Conservation (phyloP, 768 basidiomycete species). For the Boletus reticuloceps region DNA sequence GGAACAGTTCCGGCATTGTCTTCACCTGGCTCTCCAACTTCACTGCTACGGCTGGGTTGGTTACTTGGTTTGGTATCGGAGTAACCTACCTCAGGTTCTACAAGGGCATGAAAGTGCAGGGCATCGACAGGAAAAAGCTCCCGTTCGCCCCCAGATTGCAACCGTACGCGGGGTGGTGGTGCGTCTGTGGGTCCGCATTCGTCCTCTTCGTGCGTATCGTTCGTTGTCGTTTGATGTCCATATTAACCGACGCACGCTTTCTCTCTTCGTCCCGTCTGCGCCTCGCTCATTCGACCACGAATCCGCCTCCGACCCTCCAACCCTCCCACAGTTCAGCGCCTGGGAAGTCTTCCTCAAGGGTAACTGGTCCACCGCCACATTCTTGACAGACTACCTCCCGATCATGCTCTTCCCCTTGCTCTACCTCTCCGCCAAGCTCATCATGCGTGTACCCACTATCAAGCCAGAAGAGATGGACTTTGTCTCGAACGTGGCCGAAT, state of each 20-base stretch:
- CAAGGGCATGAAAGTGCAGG: conserved; percentile 47
- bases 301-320: too few species aligned
- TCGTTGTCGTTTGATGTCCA: background rate
- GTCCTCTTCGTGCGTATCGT: conserved; percentile 36
- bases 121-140: conserved; percentile 44
- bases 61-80: conserved; percentile 44
- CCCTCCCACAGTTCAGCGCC: conserved; percentile 33
- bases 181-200: conserved; percentile 24
- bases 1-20: conserved; percentile 35
- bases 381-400: conserved; percentile 44
- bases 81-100: conserved; percentile 48
- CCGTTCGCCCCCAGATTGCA: conserved; percentile 44
- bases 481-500: conserved; percentile 23
- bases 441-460: conserved; percentile 12
- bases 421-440: conserved; percentile 33
- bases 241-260: background rate
- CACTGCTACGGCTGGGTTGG: conserved; percentile 38
- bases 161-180: conserved; percentile 42
- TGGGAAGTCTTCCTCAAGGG: conserved; percentile 42
- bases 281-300: background rate
- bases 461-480: conserved; percentile 28
- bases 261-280: too few species aligned
- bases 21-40: conserved; percentile 43
- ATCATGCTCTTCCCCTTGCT: conserved; percentile 47
- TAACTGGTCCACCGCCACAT: conserved; percentile 37